A percentile compares a stretch with the other conserved stretches of the same genome.
These are phyloP conservation scores for Phytopythium ostracodes DNA, from an alignment of 352 stramenopile genomes.

Conservation along the genomic window DNA sequence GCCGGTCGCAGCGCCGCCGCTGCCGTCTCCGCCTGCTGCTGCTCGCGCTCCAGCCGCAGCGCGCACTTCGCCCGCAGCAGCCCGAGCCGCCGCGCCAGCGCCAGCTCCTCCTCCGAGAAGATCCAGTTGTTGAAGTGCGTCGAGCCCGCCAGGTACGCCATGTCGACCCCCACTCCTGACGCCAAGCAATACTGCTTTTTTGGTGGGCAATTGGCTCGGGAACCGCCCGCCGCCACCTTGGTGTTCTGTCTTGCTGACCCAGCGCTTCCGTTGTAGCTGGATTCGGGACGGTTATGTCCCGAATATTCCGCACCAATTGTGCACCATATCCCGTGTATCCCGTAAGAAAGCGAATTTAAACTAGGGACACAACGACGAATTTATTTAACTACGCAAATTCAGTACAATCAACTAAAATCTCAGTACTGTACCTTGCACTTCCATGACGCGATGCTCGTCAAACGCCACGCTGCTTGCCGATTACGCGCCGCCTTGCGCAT, in stretches of 20 bases:
- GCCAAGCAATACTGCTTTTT: not conserved
- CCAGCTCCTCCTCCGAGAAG: conserved; percentile 63
- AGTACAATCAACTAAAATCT: no score
- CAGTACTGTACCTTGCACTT: not conserved
- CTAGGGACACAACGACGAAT: no score
- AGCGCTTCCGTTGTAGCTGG: not conserved
- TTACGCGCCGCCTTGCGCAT: not conserved
- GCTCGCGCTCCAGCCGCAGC: conserved; percentile 61
- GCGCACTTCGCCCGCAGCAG: conserved; percentile 59
- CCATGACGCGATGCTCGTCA: conserved; percentile 3
- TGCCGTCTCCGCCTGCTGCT: conserved; percentile 13
- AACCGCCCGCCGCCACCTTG: not conserved
- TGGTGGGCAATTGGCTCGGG: not conserved
- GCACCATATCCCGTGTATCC: not conserved
- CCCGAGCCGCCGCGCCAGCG: conserved; percentile 48
- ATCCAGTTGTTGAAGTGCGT: conserved; percentile 91
- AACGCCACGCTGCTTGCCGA: not conserved
- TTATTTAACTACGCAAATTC: not conserved
- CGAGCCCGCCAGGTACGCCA: conserved; percentile 81
- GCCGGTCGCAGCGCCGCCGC: conserved; percentile 8
- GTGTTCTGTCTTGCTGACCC: no score
- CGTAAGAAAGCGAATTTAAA: no score
- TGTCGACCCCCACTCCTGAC: conserved; percentile 7
- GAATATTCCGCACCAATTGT: no score
- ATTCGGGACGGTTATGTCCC: not conserved